Base-by-base conservation (phyloP, 495 filamentous ascomycete genomes). In the Clavariopsis aquatica region DNA sequence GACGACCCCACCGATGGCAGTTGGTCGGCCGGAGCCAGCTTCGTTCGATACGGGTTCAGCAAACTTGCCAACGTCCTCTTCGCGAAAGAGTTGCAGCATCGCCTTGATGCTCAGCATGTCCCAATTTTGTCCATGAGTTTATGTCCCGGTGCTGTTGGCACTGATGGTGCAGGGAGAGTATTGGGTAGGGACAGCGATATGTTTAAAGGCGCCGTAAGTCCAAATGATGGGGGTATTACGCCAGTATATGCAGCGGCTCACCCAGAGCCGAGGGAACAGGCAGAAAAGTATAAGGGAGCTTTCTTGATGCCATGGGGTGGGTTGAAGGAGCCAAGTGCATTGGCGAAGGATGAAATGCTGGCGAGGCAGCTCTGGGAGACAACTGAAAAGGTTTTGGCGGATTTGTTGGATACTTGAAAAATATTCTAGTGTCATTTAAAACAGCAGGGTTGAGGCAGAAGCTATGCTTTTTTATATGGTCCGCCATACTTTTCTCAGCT, bases 61-160 rank as follows among this genome's bases (percentile, higher is more conserved):
- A 73, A 73, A 52, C 17, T 62, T 34, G 69, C 69, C 15, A 51
- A 70, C 34, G 59, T 68, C n/a, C 62, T 68, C 24, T 73, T 71
- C 62, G 53, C 65, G 49, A 56, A 57, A 31, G 67, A 70, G 12
- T 63, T 72, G 1, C 70, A 72, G 54, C 58, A 57, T 1, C 62
- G 57, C n/a, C 36, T 72, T 2, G 67, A 72, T 46, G 45, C 58
- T 8, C 47, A 64, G 26, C 26, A 19, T 0, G 26, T 60, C 9
- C 58, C 53, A 12, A 70, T 72, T 55, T 28, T 72, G 13, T 49
- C 59, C 4, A 36, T 62, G 15, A 56, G 49, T 12, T 10, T 65
- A 22, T 51, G 69, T 43, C 70, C 70, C 1, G 67, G 70, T 12
- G 47, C n/a, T 15, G 67, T 70, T 15, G 52, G n/a, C 10, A 72